Conservation (phyloP, 495 filamentous ascomycete genomes). For the Rhizodiscina lignyota region DNA sequence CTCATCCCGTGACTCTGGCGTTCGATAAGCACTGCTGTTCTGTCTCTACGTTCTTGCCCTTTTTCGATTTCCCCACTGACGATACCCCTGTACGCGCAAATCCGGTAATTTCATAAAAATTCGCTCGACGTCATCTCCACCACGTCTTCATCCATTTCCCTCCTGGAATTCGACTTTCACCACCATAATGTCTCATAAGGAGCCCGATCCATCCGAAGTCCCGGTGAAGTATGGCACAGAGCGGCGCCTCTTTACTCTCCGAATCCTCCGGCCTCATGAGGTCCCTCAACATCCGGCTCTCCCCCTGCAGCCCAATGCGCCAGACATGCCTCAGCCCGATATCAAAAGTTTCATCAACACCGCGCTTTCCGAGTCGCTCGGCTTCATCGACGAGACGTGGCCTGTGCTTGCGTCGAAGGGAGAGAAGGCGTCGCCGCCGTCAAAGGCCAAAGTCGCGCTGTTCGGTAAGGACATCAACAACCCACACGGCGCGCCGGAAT, state of each 20-base stretch:
- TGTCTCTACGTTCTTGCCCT: no score
- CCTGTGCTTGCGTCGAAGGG: not conserved
- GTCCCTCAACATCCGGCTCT: no score
- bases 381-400: not conserved
- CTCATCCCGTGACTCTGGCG: no score
- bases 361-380: not conserved
- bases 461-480: not conserved
- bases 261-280: not conserved
- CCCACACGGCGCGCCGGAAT: conserved; percentile 22
- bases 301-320: no score
- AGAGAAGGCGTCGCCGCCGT: not conserved
- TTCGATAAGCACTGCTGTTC: no score
- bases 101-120: not conserved
- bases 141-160: not conserved
- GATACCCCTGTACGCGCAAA: not conserved
- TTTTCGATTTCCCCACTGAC: not conserved
- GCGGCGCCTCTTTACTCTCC: not conserved
- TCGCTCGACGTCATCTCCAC: not conserved
- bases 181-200: no score
- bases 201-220: not conserved
- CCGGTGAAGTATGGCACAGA: not conserved
- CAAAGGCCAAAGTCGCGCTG: conserved; percentile 1
- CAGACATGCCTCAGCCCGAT: not conserved
- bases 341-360: not conserved
- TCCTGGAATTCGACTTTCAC: not conserved